phyloP scores from a whole-genome alignment of 2,329 filamentous ascomycete species.

The Neoscytalidium dimidiatum region DNA sequence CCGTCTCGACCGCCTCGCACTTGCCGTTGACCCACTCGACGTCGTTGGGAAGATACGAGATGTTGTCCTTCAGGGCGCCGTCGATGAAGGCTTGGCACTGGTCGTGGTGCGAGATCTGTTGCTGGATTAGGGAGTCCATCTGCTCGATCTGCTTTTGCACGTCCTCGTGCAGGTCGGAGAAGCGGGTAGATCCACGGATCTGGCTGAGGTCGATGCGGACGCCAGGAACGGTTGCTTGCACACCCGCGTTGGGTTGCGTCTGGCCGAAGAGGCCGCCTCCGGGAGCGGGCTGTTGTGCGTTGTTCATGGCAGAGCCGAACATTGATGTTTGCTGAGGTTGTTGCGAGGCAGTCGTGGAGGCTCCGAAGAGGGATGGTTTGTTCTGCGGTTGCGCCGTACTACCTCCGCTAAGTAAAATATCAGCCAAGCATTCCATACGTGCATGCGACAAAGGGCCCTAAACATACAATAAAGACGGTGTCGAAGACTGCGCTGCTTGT shows the following conservation, averaged over 20 bases:
- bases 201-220: constrained; percentile 20
- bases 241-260: not conserved
- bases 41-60: constrained; percentile 66
- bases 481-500: constrained; percentile 28
- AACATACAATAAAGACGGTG: constrained; percentile 42
- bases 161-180: constrained; percentile 83
- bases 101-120: constrained; percentile 74
- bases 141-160: constrained; percentile 76
- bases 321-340: constrained; percentile 27
- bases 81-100: constrained; percentile 68
- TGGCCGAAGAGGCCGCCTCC: constrained; percentile 11
- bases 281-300: constrained; percentile 24
- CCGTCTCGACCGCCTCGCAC: constrained; percentile 63
- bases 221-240: constrained; percentile 17
- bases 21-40: constrained; percentile 65
- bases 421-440: constrained; percentile 27
- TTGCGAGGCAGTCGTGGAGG: constrained; percentile 27
- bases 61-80: constrained; percentile 50
- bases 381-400: constrained; percentile 34
- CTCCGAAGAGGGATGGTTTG: constrained; percentile 34
- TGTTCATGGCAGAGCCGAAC: constrained; percentile 34
- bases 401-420: constrained; percentile 35
- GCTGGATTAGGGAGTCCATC: constrained; percentile 78
- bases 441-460: constrained; percentile 34
- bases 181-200: constrained; percentile 82